phyloP scores from a whole-genome alignment of 2,329 filamentous ascomycete species.

The Ophiosphaerella korrae region DNA sequence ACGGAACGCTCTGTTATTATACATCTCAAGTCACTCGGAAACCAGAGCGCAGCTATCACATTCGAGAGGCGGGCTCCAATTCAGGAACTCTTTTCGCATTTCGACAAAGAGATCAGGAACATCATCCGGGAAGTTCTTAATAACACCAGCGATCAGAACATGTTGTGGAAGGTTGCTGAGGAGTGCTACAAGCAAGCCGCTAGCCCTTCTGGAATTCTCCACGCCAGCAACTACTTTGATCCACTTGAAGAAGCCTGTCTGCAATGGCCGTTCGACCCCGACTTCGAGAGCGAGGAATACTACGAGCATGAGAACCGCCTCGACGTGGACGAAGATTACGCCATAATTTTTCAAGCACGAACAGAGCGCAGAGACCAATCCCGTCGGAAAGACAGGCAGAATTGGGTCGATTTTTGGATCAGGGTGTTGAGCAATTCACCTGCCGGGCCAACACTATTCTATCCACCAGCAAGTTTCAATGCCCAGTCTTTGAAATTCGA shows the following conservation, averaged over 20 bases:
- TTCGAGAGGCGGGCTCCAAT: not conserved
- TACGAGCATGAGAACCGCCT: conserved; percentile 18
- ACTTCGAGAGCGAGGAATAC: conserved; percentile 14
- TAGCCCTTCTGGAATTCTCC: conserved; percentile 10
- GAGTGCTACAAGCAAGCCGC: conserved; percentile 20
- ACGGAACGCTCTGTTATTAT: conserved; percentile 2
- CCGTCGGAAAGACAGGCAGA: conserved; percentile 1
- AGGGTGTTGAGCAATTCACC: conserved; percentile 5
- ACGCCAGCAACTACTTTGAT: conserved; percentile 13
- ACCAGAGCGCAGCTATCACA: not conserved
- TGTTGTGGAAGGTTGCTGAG: conserved; percentile 18
- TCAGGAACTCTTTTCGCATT: not conserved
- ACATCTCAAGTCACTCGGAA: conserved; percentile 1
- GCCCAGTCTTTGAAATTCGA: conserved; percentile 1
- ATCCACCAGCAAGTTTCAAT: conserved; percentile 3
- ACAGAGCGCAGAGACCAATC: conserved; percentile 3
- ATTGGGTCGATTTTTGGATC: conserved; percentile 10
- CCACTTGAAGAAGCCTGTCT: conserved; percentile 8
- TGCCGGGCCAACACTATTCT: conserved; percentile 11
- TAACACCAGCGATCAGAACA: not conserved
- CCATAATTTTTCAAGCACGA: conserved; percentile 1
- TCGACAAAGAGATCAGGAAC: not conserved
- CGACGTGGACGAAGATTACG: conserved; percentile 1
- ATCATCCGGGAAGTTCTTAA: conserved; percentile 4
- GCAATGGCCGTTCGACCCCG: conserved; percentile 12